Conservation (phyloP, 768 basidiomycete genomes). For the Xerocomellus intermedius region DNA sequence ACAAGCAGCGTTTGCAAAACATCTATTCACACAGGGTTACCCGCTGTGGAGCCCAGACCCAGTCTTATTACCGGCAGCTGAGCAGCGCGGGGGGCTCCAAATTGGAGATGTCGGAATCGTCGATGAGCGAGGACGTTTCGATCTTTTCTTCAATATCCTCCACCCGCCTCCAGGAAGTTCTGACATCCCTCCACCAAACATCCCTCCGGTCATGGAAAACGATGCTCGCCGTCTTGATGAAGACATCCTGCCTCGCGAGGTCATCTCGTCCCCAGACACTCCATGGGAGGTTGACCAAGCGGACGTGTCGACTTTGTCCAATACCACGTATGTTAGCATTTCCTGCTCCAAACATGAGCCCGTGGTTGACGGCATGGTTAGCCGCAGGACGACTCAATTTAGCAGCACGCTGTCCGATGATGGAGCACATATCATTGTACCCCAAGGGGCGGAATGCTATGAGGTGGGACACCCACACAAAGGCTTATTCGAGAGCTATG, state of each 20-base stretch:
- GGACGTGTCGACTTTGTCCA: neutral
- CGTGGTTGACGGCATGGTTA: neutral
- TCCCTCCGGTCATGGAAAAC: neutral
- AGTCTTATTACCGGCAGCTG: neutral
- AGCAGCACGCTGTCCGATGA: neutral
- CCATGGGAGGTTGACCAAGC: neutral
- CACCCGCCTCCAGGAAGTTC: neutral
- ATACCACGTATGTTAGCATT: too few relatives aligned
- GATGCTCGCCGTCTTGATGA: neutral
- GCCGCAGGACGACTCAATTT: neutral
- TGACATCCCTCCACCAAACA: neutral
- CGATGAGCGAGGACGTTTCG: neutral
- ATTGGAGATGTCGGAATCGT: constrained; percentile 1
- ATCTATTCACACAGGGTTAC: neutral
- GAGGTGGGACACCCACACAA: neutral
- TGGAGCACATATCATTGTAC: neutral
- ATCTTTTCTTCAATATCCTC: neutral
- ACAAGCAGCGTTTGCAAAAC: neutral
- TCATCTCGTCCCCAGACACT: neutral
- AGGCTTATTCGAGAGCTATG: neutral
- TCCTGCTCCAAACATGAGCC: neutral
- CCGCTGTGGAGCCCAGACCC: neutral
- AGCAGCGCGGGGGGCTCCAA: neutral
- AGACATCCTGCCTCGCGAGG: neutral
- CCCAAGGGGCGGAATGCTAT: neutral